Conservation (phyloP, 2,329 filamentous ascomycete species). For the Ophiostoma montium region DNA sequence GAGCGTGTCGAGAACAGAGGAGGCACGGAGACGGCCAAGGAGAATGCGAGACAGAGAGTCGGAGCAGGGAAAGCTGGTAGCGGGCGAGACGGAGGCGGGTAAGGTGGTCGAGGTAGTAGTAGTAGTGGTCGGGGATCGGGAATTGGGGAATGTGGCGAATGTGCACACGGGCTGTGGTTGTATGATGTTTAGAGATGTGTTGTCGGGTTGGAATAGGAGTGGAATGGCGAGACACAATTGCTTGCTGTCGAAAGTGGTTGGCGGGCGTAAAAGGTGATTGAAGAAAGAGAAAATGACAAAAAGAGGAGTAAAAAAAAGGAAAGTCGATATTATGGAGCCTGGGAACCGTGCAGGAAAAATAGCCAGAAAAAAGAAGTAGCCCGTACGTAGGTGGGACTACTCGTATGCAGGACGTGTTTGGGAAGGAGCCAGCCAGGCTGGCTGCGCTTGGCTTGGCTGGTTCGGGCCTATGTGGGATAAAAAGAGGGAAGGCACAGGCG, state of each 20-base stretch:
- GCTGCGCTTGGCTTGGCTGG: neutral
- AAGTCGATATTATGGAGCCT: neutral
- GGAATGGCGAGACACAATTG: neutral
- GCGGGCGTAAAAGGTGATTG: neutral
- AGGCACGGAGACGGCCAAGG: too few relatives aligned
- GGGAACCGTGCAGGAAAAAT: neutral
- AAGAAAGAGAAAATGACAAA: slow-evolving; percentile 3
- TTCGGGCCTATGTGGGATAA: neutral
- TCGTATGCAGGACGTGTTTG: too few relatives aligned
- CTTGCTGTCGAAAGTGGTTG: neutral
- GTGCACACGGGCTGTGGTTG: neutral
- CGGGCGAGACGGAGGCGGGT: too few relatives aligned
- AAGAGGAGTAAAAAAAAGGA: slow-evolving; percentile 3
- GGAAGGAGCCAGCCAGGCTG: neutral
- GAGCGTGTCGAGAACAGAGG: neutral
- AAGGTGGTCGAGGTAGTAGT: too few relatives aligned
- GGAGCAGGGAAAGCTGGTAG: too few relatives aligned
- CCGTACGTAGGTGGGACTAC: neutral
- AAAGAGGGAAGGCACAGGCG: slow-evolving; percentile 1
- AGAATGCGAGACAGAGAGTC: neutral
- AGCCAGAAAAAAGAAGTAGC: neutral
- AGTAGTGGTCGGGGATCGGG: neutral
- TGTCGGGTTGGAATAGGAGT: neutral
- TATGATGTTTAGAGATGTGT: neutral
- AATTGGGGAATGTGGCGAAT: neutral